Conservation (phyloP, 2,329 filamentous ascomycete genomes). For the Tolypocladium pustulatum region DNA sequence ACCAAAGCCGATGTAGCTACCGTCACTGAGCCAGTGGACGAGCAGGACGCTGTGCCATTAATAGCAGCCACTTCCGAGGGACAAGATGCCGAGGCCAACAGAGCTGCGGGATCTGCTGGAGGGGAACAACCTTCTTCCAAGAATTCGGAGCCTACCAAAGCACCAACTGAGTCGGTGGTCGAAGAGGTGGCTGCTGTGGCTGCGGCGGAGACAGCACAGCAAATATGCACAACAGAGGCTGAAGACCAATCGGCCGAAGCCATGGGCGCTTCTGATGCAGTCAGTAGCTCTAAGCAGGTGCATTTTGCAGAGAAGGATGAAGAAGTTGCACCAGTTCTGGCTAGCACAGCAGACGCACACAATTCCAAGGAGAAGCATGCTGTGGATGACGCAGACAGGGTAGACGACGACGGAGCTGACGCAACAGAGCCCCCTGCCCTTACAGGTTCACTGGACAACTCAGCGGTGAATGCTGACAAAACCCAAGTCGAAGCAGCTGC, state of each 20-base stretch:
- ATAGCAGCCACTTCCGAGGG: not conserved
- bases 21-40: not conserved
- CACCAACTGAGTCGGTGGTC: not conserved
- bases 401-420: not conserved
- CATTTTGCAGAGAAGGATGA: not conserved
- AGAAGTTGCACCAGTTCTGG: not conserved
- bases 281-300: conserved; percentile 1
- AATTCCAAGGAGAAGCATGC: not conserved
- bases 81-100: not conserved
- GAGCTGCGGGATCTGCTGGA: not conserved
- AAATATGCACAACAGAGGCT: not conserved
- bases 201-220: not conserved
- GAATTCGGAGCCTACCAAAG: not conserved
- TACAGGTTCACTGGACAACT: not conserved
- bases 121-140: not conserved
- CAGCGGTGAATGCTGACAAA: not conserved
- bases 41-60: not conserved
- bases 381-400: not conserved
- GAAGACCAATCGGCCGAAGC: not conserved
- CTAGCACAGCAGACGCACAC: not conserved
- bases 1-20: not conserved
- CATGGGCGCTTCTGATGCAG: not conserved
- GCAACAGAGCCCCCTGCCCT: not conserved
- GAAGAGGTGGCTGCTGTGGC: not conserved
- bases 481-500: not conserved